Evolutionary conservation across 345 rosid species (phyloP), one percentile per base, ranked within the genome.

Genomic region (Citrus cavaleriei): DNA sequence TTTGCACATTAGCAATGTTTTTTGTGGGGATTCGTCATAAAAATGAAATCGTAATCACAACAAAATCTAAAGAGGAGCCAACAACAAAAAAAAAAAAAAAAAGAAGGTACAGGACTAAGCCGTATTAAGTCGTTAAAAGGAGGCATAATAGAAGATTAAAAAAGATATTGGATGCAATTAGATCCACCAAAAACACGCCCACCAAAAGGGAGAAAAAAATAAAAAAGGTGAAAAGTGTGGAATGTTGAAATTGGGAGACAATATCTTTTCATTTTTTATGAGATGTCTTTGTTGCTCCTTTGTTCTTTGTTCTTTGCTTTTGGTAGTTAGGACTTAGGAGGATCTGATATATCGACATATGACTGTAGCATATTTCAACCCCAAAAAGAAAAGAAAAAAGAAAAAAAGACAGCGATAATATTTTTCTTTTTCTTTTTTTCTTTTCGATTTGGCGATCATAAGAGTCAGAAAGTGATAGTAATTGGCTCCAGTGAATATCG

Each of bases 241-340:
- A 79, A 81, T 81, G 83, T 81, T 79, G 90, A 83, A 84, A 81
- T 63, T 61, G 80, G 87, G 83, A 32, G 82, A 84, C 84, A 80
- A 72, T 30, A 81, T 83, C 87, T 81, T 83, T 85, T 78, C 79
- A 76, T 83, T 86, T 82, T 79, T 84, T 77, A 66, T 68, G 79
- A 84, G 5, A 64, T 82, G 88, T 85, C 87, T 74, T 79, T 84
- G 80, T 79, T 81, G 68, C 13, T 82, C 72, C 67, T 71, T 49
- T 28, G 58, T 71, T 24, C 46, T 76, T 81, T 76, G 74, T 14
- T 82, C 64, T 83, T 76, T 77, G 73, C 82, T 77, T 85, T 83
- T 79, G 74, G 81, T 70, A 12, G 85, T 65, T 80, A 62, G 78
- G 62, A 76, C 5, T 46, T 13, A 3, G 18, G 51, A 46, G 51